These are phyloP conservation scores for Calonectria pseudoreteaudii DNA, from an alignment of 2,329 filamentous ascomycete genomes.

Conservation along the genomic window DNA sequence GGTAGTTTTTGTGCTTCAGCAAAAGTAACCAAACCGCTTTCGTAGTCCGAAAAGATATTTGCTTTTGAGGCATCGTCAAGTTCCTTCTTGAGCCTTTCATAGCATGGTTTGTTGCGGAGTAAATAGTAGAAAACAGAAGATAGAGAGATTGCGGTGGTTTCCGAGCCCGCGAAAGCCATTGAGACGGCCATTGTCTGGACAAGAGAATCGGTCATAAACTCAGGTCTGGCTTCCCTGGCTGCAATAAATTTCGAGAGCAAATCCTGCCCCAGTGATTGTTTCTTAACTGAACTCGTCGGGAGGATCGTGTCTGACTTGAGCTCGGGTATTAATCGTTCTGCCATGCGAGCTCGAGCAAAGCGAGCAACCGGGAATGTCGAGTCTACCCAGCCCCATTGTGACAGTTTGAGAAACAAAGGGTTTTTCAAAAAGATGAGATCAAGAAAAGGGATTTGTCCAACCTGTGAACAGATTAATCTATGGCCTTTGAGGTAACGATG, in stretches of 20 bases:
- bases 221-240: conserved; percentile 73
- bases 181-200: conserved; percentile 79
- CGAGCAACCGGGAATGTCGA: conserved; percentile 77
- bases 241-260: conserved; percentile 79
- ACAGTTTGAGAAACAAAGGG: conserved; percentile 75
- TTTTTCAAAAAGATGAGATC: conserved; percentile 81
- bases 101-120: conserved; percentile 69
- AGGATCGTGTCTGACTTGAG: conserved; percentile 44
- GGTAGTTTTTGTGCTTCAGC: conserved; percentile 75
- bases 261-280: conserved; percentile 61
- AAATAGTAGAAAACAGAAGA: conserved; percentile 80
- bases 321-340: conserved; percentile 68
- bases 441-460: conserved; percentile 80
- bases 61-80: conserved; percentile 68
- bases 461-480: conserved; percentile 48
- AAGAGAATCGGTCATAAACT: conserved; percentile 77
- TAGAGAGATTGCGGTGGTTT: conserved; percentile 83
- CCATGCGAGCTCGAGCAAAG: conserved; percentile 77
- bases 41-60: conserved; percentile 62
- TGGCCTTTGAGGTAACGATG: rapidly evolving
- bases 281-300: conserved; percentile 51
- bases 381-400: conserved; percentile 75
- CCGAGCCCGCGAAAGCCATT: conserved; percentile 80
- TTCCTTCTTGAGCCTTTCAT: conserved; percentile 69
- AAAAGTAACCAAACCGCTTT: conserved; percentile 76